These are phyloP conservation scores for Penicillium sp. DNA, from an alignment of 2,329 filamentous ascomycete species.

Conservation along the genomic window DNA sequence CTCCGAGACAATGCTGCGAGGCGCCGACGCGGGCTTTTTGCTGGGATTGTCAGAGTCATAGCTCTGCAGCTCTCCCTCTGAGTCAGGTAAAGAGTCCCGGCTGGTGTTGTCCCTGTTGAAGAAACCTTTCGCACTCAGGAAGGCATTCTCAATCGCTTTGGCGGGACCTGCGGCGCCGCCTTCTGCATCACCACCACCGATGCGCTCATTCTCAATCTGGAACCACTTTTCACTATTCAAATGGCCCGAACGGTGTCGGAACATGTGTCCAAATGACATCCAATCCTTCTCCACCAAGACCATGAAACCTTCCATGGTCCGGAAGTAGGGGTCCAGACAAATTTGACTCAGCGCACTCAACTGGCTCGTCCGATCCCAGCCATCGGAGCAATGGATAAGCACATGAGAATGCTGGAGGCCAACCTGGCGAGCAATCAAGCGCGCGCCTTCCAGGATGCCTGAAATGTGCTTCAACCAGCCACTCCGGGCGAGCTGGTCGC, in stretches of 20 bases:
- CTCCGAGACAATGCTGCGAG: constrained; percentile 48
- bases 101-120: constrained; percentile 79
- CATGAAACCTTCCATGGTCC: constrained; percentile 92
- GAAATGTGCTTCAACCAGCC: constrained; percentile 90
- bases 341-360: constrained; percentile 88
- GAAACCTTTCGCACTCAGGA: constrained; percentile 83
- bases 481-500: constrained; percentile 78
- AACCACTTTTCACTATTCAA: constrained; percentile 95
- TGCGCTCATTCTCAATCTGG: constrained; percentile 75
- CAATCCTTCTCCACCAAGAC: constrained; percentile 96
- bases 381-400: constrained; percentile 95
- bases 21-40: constrained; percentile 40
- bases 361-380: constrained; percentile 97
- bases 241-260: constrained; percentile 85
- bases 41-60: constrained; percentile 49
- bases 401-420: constrained; percentile 93
- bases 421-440: constrained; percentile 81
- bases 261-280: constrained; percentile 97
- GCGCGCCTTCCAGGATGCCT: constrained; percentile 79
- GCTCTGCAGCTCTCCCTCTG: constrained; percentile 56
- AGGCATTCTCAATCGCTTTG: constrained; percentile 82
- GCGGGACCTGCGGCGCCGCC: constrained; percentile 47
- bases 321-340: constrained; percentile 92
- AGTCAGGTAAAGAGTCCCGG: constrained; percentile 64
- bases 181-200: constrained; percentile 60